Evolutionary conservation across 163 green algal genomes (phyloP), one percentile per base, ranked within the genome.

Genomic region (Chlamydomonas reinhardtii): DNA sequence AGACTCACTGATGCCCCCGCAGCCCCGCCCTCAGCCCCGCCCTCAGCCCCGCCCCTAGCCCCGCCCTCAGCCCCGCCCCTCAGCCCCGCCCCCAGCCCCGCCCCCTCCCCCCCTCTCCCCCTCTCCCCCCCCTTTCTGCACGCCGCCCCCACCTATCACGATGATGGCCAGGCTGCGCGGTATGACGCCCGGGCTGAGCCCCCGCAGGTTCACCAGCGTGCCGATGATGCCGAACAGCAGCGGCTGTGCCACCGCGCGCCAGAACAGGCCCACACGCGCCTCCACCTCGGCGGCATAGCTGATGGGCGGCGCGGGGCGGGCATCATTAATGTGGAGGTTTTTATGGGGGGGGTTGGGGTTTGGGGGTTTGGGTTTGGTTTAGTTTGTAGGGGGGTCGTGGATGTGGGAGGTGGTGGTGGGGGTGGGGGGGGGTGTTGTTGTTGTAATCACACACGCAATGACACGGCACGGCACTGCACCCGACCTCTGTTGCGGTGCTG

Each of bases 201-300:
- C 66, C 15, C 76, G 64, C 39, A 84, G 65, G 31, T 84, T 84
- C 39, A 84, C 76, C 62, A 84, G n/a, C 16, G 64, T 68, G 66
- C 76, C 76, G 43, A 84, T 84, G 48, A 84, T 84, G 43, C 76
- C 76, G 65, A 84, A 84, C 64, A 84, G 64, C 37, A 84, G 37
- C n/a, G 76, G 76, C 65, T 84, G 76, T 39, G 76, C 76, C 66
- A 84, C 76, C 76, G 74, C 76, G n/a, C 76, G 66, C 76, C 76
- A 84, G 37, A 84, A 84, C 76, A 84, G 39, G 11, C 76, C 76
- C 76, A 84, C 76, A 2, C 76, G 64, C 8, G 64, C 64, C 76
- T 84, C 76, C 39, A 84, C 76, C 76, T 76, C 76, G 19, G 39
- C n/a, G 0, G 76, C 43, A 12, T 84, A 84, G 17, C 76, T 84